A percentile compares a stretch with the other conserved stretches of the same genome.
Conservation (phyloP, 805 yeast species). For the Ogataea methanolica region DNA sequence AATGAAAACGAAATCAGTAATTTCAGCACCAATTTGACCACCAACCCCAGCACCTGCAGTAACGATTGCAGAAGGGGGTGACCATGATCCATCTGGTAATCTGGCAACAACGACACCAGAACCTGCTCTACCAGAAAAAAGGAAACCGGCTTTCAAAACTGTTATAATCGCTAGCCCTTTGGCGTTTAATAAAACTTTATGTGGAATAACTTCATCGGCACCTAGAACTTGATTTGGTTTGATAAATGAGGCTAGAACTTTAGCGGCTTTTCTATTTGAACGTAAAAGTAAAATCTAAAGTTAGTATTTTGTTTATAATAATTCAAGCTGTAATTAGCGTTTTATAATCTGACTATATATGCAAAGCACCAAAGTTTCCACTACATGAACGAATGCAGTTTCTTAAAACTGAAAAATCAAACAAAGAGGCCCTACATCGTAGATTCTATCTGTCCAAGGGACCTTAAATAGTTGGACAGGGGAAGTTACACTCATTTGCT, state of each 20-base stretch:
- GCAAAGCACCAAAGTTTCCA: no score
- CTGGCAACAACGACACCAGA: constrained; percentile 94
- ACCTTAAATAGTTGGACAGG: no score
- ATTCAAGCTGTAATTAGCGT: neutral
- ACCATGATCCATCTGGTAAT: constrained; percentile 93
- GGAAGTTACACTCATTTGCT: no score
- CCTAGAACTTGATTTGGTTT: constrained; percentile 94
- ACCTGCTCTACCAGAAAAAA: constrained; percentile 96
- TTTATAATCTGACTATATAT: no score
- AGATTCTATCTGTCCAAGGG: no score
- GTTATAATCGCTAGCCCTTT: constrained; percentile 90
- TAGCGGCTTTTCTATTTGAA: constrained; percentile 76
- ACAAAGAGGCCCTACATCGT: no score
- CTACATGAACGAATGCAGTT: no score
- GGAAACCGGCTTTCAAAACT: constrained; percentile 94
- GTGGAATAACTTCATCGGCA: constrained; percentile 86
- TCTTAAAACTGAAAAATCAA: no score
- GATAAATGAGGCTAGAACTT: constrained; percentile 80
- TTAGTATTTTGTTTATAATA: neutral
- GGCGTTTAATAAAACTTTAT: constrained; percentile 79
- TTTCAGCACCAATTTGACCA: constrained; percentile 94
- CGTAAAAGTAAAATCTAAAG: neutral
- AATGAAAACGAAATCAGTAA: constrained; percentile 94
- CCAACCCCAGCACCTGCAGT: constrained; percentile 99
- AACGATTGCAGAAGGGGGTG: constrained; percentile 92